Evolutionary conservation across 257 asterid genomes (phyloP), one percentile per base, ranked within the genome.

Genomic region (Solanum appendiculatum): DNA sequence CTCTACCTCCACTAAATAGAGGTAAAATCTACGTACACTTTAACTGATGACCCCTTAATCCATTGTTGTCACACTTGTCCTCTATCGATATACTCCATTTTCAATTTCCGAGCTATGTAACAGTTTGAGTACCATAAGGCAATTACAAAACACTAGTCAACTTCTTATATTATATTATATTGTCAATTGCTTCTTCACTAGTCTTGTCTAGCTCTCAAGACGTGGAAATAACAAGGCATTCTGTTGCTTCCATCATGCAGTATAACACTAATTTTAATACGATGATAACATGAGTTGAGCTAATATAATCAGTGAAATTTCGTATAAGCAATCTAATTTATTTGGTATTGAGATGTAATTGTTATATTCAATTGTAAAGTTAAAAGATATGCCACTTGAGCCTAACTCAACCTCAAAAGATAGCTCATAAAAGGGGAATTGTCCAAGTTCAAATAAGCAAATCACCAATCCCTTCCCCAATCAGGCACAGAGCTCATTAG

Each of bases 361-460:
- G 4, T n/a, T 12, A 18, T 12, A 25, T 25, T 25, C 9, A 64
- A 11, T 25, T 12, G 31, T n/a, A 25, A 64, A 25, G 15, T 25
- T 64, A 14, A 64, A 64, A 64, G 18, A 25, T 64, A 25, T 13
- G 54, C 13, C 18, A 0, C 7, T n/a, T 66, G 2, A 6, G 1
- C 1, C 36, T 27, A 66, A 66, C 9, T 66, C 21, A 14, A 66
- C 20, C 5, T 66, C 2, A 66, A 66, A 66, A 27, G 7, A 27
- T 13, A 13, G 1, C 2, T 6, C 4, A 5, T n/a, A 1, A 25
- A 11, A 14, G 0, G 0, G 12, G 10, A 63, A 63, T n/a, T 63
- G 18, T 12, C 1, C 8, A 11, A 63, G 18, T 63, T 63, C 33
- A 63, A 63, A 64, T 64, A 66, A 27, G 36, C 73, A 66, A 66